Percentiles rank a stretch among this genome's conserved stretches.
phyloP scores from a whole-genome alignment of 345 rosid species.

The Salix udensis region DNA sequence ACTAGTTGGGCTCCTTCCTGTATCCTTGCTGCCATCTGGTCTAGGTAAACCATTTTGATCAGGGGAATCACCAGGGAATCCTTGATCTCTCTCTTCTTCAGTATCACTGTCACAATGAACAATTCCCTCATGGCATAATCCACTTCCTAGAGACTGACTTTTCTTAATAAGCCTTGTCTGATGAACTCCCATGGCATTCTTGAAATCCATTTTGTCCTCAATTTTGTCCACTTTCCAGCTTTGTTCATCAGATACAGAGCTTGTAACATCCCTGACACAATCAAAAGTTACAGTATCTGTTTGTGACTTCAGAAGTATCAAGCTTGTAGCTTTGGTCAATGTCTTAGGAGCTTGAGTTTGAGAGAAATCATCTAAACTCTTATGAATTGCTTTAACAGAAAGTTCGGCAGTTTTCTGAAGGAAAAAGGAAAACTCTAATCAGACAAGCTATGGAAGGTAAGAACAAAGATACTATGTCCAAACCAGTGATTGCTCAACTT shows the following conservation, averaged over 20 bases:
- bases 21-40: slow-evolving; percentile 30
- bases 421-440: slow-evolving; percentile 14
- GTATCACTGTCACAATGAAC: slow-evolving; percentile 27
- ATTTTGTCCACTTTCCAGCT: slow-evolving; percentile 59
- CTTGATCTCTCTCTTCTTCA: slow-evolving; percentile 48
- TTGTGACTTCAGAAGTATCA: slow-evolving; percentile 26
- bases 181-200: slow-evolving; percentile 17
- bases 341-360: not conserved
- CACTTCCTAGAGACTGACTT: slow-evolving; percentile 67
- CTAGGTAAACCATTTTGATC: slow-evolving; percentile 30
- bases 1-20: slow-evolving; percentile 27
- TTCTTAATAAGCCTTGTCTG: slow-evolving; percentile 46
- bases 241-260: slow-evolving; percentile 29
- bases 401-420: slow-evolving; percentile 35
- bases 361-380: no score
- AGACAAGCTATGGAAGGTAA: not conserved
- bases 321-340: slow-evolving; percentile 21
- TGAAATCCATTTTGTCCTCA: slow-evolving; percentile 24
- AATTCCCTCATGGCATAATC: slow-evolving; percentile 44
- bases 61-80: slow-evolving; percentile 48
- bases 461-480: slow-evolving; percentile 10
- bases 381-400: no score
- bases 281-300: slow-evolving; percentile 28
- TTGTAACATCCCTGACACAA: slow-evolving; percentile 20
- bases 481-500: slow-evolving; percentile 18